A percentile compares a stretch with the other conserved stretches of the same genome.
Evolutionary conservation across 306 rosid species (phyloP).

Genomic region (Dalbergia oliveri): DNA sequence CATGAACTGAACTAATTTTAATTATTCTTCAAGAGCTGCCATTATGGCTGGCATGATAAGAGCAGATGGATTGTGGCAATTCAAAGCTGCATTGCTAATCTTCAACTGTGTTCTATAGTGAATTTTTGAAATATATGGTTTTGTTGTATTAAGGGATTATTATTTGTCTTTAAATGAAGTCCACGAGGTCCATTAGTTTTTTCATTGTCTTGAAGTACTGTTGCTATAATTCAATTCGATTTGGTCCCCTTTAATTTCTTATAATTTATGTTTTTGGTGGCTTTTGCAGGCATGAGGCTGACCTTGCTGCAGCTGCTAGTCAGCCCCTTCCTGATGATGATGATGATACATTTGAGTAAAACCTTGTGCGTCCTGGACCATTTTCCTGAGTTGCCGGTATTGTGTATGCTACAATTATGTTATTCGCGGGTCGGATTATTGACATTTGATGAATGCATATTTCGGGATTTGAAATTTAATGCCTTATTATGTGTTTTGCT

Average conservation of each 20-base stretch:
- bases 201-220: background rate
- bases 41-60: too few species aligned
- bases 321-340: slow-evolving; percentile 92
- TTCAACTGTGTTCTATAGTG: too few species aligned
- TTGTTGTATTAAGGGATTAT: too few species aligned
- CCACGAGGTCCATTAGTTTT: too few species aligned
- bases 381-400: slow-evolving; percentile 35
- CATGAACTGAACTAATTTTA: background rate
- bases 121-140: too few species aligned
- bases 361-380: background rate
- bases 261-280: background rate
- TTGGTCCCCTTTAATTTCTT: too few species aligned
- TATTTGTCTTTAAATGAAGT: too few species aligned
- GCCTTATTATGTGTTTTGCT: too few species aligned
- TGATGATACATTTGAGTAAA: slow-evolving; percentile 73
- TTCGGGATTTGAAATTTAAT: too few species aligned
- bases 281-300: slow-evolving; percentile 74
- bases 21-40: background rate
- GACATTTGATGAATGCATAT: too few species aligned
- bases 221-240: background rate
- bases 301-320: slow-evolving; percentile 65
- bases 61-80: background rate
- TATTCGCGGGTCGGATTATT: too few species aligned
- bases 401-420: slow-evolving; percentile 38
- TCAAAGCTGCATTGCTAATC: too few species aligned